These are phyloP conservation scores for Taxillus chinensis DNA, from an alignment of 164 flowering plant species.

Conservation along the genomic window DNA sequence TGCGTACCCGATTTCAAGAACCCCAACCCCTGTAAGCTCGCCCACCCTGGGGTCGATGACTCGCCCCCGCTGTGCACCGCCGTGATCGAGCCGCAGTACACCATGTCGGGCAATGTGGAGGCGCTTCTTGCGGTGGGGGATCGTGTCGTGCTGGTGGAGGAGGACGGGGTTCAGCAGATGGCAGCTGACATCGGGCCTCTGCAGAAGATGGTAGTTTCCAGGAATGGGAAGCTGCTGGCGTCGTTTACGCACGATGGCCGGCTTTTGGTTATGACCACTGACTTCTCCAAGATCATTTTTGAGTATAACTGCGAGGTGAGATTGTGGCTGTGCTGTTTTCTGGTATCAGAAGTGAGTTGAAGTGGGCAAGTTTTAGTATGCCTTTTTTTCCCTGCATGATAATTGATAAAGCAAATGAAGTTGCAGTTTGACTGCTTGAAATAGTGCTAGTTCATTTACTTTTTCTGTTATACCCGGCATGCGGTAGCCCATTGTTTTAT, in stretches of 20 bases:
- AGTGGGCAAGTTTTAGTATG: not conserved
- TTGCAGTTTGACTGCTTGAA: too few relatives aligned
- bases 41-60: conserved; percentile 54
- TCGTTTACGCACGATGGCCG: conserved; percentile 79
- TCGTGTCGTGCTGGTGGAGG: conserved; percentile 54
- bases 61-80: conserved; percentile 54
- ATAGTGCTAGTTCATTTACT: too few relatives aligned
- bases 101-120: conserved; percentile 89
- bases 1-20: conserved; percentile 66
- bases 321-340: not conserved
- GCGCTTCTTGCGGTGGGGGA: conserved; percentile 65
- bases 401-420: too few relatives aligned
- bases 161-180: conserved; percentile 49
- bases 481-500: too few relatives aligned
- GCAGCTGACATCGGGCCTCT: conserved; percentile 59
- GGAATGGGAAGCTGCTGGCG: conserved; percentile 69
- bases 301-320: conserved; percentile 78
- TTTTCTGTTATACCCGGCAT: too few relatives aligned
- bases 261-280: conserved; percentile 52
- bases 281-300: conserved; percentile 40
- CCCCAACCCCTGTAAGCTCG: conserved; percentile 47
- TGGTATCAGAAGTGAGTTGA: not conserved
- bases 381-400: not conserved
- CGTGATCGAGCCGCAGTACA: conserved; percentile 87
- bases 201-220: conserved; percentile 81